These are phyloP conservation scores for Beauveria asiatica DNA, from an alignment of 2,329 filamentous ascomycete species.

Conservation along the genomic window DNA sequence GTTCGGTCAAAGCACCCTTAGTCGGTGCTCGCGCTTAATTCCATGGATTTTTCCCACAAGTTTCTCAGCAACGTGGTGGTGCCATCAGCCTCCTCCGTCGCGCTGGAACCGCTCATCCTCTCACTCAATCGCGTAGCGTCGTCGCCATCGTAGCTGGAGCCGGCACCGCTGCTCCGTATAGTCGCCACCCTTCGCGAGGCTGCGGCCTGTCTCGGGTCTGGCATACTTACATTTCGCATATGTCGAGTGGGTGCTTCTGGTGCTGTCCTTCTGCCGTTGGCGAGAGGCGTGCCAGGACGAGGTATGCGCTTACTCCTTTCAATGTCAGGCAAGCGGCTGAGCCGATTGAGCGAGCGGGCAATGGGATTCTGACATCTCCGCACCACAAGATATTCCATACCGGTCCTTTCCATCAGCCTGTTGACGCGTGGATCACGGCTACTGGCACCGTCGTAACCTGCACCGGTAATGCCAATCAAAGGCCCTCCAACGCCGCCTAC, in stretches of 20 bases:
- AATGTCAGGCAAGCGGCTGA: constrained; percentile 39
- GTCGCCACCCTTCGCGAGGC: constrained; percentile 27
- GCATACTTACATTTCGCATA: constrained; percentile 31
- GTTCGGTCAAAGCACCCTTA: neutral
- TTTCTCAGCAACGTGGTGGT: constrained; percentile 45
- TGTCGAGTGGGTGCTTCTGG: constrained; percentile 25
- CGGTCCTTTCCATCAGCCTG: constrained; percentile 59
- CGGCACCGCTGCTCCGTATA: constrained; percentile 29
- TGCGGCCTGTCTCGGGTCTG: constrained; percentile 23
- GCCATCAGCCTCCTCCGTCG: constrained; percentile 42
- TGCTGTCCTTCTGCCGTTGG: constrained; percentile 27
- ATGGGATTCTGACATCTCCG: constrained; percentile 64
- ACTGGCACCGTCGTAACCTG: constrained; percentile 42
- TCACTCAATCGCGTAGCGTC: constrained; percentile 33
- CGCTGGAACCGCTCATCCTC: constrained; percentile 40
- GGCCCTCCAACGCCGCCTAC: constrained; percentile 34
- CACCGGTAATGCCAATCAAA: constrained; percentile 43
- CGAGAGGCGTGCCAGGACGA: constrained; percentile 28
- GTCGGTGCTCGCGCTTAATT: constrained; percentile 43
- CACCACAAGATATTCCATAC: constrained; percentile 67
- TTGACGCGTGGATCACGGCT: constrained; percentile 54
- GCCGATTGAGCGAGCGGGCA: constrained; percentile 47
- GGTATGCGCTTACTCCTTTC: constrained; percentile 43
- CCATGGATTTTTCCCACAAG: constrained; percentile 54
- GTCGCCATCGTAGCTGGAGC: constrained; percentile 39